Evolutionary conservation across 2,329 filamentous ascomycete species (phyloP), one percentile per base, ranked within the genome.

Genomic region (Periglandula ipomoeae): DNA sequence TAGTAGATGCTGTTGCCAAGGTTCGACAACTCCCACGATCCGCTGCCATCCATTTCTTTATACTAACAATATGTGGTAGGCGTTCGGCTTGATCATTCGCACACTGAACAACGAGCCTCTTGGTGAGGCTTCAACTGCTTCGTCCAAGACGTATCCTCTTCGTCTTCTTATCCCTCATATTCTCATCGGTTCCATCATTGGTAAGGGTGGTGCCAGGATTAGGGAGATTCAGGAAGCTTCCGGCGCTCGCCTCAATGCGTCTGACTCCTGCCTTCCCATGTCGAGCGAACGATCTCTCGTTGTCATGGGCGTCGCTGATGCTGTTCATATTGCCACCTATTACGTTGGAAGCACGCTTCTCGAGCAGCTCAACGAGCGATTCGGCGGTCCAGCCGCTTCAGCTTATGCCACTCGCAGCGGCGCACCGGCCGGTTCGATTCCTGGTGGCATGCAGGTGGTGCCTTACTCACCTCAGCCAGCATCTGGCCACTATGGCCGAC

Each of bases 171-270:
- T 98, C 58, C 93, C 93, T 17, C 93, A 97, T 64, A 93, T 98
- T 59, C 79, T 98, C 50, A 98, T 98, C 60, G 93, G 93, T 46
- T 96, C 91, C 52, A 97, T 98, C 69, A 98, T 98, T 67, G 93
- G 93, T 61, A 98, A 98, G 74, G 89, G 86, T 55, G 93, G 93
- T 56, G 87, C 90, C 51, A 85, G 93, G 55, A 98, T 98, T 65
- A 89, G 93, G 56, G 93, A 98, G 71, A 98, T 98, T 53, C 93
- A 98, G 68, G 93, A 98, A 65, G 90, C 90, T 19, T 98, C 93
- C 15, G 94, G 94, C 52, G 93, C 93, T 47, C 86, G 94, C 53
- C 79, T 98, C 41, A 98, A 98, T 67, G 93, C 93, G 23, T 98
- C 93, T 6, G 93, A 97, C 66, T 85, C 89, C 5, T 95, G 90